Evolutionary conservation across 2,329 filamentous ascomycete genomes (phyloP).

Genomic region (Arthroderma sp.): DNA sequence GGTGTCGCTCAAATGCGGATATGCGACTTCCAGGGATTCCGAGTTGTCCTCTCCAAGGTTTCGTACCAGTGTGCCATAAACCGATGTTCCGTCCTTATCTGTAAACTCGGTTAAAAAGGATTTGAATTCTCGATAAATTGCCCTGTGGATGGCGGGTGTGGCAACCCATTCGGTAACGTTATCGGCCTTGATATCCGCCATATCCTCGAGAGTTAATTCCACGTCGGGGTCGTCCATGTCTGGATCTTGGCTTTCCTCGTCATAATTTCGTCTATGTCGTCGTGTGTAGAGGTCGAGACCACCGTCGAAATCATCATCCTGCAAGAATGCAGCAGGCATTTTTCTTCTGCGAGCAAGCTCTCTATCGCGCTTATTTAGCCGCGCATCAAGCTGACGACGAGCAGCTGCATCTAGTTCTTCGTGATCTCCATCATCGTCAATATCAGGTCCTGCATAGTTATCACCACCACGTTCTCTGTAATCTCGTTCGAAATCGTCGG

Average conservation of each 20-base stretch:
- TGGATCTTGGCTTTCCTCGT: conserved; percentile 81
- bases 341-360: conserved; percentile 45
- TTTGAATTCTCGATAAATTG: conserved; percentile 94
- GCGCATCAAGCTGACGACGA: conserved; percentile 48
- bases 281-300: conserved; percentile 78
- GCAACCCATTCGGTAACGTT: conserved; percentile 93
- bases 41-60: conserved; percentile 96
- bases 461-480: conserved; percentile 37
- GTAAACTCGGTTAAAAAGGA: conserved; percentile 93
- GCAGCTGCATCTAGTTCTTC: conserved; percentile 46
- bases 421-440: conserved; percentile 53
- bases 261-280: conserved; percentile 75
- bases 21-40: conserved; percentile 91
- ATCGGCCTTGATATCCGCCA: conserved; percentile 84
- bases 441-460: conserved; percentile 43
- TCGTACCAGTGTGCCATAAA: conserved; percentile 87
- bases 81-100: conserved; percentile 74
- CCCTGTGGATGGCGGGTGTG: conserved; percentile 75
- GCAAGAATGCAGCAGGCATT: conserved; percentile 50
- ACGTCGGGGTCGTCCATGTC: conserved; percentile 95
- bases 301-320: conserved; percentile 69
- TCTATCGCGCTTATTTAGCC: conserved; percentile 48
- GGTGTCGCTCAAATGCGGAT: conserved; percentile 75
- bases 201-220: conserved; percentile 79
- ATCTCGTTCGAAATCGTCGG: conserved; percentile 52